phyloP scores from a whole-genome alignment of 495 filamentous ascomycete species.

The Neurospora sp. region DNA sequence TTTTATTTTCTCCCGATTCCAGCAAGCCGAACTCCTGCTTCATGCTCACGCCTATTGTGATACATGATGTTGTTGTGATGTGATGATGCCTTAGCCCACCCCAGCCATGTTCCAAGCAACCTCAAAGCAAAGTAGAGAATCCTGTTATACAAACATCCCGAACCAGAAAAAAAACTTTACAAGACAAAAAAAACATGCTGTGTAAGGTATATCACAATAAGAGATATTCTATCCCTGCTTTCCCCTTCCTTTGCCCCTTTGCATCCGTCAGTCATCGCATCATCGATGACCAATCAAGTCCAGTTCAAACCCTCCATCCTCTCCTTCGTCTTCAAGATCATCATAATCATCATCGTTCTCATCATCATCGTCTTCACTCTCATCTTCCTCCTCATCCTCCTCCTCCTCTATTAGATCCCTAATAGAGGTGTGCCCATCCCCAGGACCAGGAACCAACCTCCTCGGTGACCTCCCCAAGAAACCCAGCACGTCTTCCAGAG shows the following conservation, averaged over 20 bases:
- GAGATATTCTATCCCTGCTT: neutral
- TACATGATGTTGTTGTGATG: no score
- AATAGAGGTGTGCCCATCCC: constrained; percentile 46
- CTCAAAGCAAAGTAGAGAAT: no score
- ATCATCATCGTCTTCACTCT: constrained; percentile 35
- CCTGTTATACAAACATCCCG: neutral
- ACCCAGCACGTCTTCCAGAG: neutral
- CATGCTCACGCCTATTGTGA: no score
- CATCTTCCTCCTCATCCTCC: constrained; percentile 20
- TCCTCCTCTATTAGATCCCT: constrained; percentile 3
- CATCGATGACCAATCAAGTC: constrained; percentile 64
- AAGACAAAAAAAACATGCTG: neutral
- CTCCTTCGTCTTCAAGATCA: constrained; percentile 9
- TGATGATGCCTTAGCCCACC: no score
- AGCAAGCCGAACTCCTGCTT: no score
- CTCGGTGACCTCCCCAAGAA: neutral
- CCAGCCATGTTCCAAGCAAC: no score
- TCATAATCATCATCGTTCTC: constrained; percentile 36
- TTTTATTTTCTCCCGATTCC: no score
- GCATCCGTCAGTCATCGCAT: neutral
- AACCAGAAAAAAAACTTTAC: neutral
- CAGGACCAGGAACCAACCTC: constrained; percentile 8
- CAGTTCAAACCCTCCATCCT: constrained; percentile 49
- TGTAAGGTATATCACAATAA: neutral
- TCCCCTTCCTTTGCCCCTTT: no score